Percentiles rank a stretch among this genome's conserved stretches.
phyloP scores from a whole-genome alignment of 2,329 filamentous ascomycete species.

The Macrophomina pseudophaseolina region DNA sequence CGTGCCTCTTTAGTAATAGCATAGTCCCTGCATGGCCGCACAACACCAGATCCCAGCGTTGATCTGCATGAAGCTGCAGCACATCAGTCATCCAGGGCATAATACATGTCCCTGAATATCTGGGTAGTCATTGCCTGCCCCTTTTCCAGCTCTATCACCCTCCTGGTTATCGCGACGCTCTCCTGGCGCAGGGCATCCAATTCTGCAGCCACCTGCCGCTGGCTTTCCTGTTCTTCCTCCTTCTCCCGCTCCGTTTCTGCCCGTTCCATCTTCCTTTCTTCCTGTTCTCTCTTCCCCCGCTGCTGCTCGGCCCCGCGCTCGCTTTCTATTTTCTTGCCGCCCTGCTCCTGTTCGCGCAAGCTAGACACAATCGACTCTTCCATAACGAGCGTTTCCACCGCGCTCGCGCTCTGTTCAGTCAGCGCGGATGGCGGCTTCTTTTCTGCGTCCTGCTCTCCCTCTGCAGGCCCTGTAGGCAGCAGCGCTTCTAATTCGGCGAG shows the following conservation, averaged over 20 bases:
- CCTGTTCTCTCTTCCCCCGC: too few species aligned
- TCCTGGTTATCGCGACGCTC: background rate
- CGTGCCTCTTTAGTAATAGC: too few species aligned
- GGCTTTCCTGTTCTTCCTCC: background rate
- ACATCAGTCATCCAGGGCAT: constrained; percentile 5
- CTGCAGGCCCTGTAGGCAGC: too few species aligned
- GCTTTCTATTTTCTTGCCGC: too few species aligned
- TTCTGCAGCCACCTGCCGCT: background rate
- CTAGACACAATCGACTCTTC: constrained; percentile 5
- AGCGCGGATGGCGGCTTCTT: background rate
- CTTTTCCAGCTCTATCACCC: constrained; percentile 14
- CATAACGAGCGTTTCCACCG: constrained; percentile 5
- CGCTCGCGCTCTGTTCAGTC: background rate
- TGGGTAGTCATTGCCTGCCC: background rate
- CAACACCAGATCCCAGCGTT: too few species aligned
- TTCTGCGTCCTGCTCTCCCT: background rate
- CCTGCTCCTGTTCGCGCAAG: background rate
- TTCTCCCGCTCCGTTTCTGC: background rate
- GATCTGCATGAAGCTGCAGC: too few species aligned
- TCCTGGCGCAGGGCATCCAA: background rate
- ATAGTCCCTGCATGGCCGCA: too few species aligned
- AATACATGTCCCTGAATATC: constrained; percentile 7
- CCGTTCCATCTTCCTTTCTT: background rate
- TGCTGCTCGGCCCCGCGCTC: too few species aligned
- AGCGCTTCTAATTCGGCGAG: background rate